phyloP scores from a whole-genome alignment of 2,329 filamentous ascomycete genomes.

The Apiospora aurea region DNA sequence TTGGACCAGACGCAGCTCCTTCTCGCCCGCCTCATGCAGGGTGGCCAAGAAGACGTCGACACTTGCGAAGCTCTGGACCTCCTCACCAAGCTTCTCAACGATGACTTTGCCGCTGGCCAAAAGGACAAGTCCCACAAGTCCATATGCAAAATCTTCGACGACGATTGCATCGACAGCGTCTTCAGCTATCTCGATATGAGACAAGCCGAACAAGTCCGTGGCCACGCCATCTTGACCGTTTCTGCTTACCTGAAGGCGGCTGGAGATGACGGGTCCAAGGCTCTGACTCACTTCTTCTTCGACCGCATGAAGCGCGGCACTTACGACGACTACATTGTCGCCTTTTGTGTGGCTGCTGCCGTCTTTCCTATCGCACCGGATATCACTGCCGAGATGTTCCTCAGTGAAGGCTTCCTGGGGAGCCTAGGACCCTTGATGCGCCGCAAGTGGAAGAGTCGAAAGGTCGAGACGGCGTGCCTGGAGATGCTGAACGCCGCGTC shows the following conservation, averaged over 20 bases:
- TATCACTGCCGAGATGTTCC: conserved; percentile 78
- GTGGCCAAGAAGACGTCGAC: conserved; percentile 81
- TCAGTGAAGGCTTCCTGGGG: conserved; percentile 85
- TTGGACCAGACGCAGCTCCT: conserved; percentile 75
- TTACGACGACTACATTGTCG: conserved; percentile 87
- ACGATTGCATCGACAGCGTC: conserved; percentile 82
- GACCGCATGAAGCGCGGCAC: conserved; percentile 74
- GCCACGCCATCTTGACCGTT: conserved; percentile 81
- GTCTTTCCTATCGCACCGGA: conserved; percentile 87
- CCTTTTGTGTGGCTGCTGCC: conserved; percentile 89
- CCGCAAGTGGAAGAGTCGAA: conserved; percentile 81
- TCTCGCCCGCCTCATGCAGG: conserved; percentile 89
- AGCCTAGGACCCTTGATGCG: conserved; percentile 79
- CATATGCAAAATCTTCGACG: conserved; percentile 70
- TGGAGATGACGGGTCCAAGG: conserved; percentile 71
- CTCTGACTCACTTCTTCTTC: conserved; percentile 78
- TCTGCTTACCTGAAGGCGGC: conserved; percentile 85
- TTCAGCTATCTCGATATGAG: conserved; percentile 88
- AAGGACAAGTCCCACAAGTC: conserved; percentile 52
- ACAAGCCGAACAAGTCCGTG: conserved; percentile 74
- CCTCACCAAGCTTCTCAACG: conserved; percentile 65
- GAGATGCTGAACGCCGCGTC: conserved; percentile 93
- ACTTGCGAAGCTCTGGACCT: conserved; percentile 65
- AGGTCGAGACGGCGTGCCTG: conserved; percentile 85
- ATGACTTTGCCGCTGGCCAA: conserved; percentile 56